A percentile compares a stretch with the other conserved stretches of the same genome.
Evolutionary conservation across 2,329 filamentous ascomycete genomes (phyloP).

Genomic region (Cercospora beticola): DNA sequence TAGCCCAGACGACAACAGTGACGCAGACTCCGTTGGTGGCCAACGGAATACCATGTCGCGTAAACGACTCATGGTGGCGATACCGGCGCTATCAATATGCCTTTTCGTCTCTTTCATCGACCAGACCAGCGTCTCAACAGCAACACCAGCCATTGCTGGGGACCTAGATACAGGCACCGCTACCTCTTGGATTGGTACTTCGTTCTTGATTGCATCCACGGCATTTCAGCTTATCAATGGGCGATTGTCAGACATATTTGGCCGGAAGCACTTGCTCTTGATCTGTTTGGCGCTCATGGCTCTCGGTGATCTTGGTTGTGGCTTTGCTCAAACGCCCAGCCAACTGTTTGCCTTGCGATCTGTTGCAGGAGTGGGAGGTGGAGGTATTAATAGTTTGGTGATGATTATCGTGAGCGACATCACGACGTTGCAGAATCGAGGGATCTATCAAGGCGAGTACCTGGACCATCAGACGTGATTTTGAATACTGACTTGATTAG

Average conservation of each 20-base stretch:
- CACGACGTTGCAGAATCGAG: conserved; percentile 58
- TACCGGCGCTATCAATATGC: conserved; percentile 35
- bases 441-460: conserved; percentile 47
- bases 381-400: conserved; percentile 58
- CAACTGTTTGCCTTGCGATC: conserved; percentile 64
- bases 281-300: conserved; percentile 54
- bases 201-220: conserved; percentile 57
- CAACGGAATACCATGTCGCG: background rate
- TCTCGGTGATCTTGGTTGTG: conserved; percentile 60
- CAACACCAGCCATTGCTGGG: conserved; percentile 40
- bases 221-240: conserved; percentile 66
- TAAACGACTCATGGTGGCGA: conserved; percentile 51
- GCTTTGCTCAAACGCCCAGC: conserved; percentile 54
- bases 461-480: background rate
- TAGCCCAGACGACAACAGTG: background rate
- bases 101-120: conserved; percentile 46
- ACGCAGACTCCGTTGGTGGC: background rate
- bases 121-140: conserved; percentile 55
- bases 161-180: conserved; percentile 44
- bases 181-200: conserved; percentile 58
- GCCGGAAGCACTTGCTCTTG: conserved; percentile 58
- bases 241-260: conserved; percentile 39
- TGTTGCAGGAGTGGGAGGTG: conserved; percentile 61
- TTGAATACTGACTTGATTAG: background rate
- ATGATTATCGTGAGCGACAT: conserved; percentile 65